Base-by-base conservation (phyloP, 495 filamentous ascomycete genomes). In the Neurospora sp. region DNA sequence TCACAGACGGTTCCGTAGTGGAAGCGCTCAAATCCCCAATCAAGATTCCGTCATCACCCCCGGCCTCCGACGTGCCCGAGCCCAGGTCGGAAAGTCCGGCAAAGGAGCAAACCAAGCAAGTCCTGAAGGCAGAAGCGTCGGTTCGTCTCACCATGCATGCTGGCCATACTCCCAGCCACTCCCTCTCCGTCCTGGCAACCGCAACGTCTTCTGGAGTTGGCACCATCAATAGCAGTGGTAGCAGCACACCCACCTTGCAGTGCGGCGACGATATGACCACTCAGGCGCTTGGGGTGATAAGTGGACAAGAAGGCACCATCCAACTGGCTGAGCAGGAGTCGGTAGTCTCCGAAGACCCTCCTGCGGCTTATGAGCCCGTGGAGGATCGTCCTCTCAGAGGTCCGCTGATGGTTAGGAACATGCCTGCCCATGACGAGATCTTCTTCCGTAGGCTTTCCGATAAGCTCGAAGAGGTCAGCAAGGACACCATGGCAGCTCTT, bases 111-210 rank as follows among this genome's bases (percentile, higher is more conserved):
- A 84, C 82, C 7, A 76, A 83, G 71, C 80, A 83, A 72, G 79
- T 83, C 17, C 76, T 86, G 70, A 76, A 77, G 24, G 82, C 83
- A n/a, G 74, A 79, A 4, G 85, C 82, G 71, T 76, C 78, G 24
- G 78, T 77, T 39, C 80, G 85, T 40, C 83, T 85, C 21, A 86
- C 78, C 1, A 86, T 86, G 83, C 83, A 86, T 66, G 85, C 85
- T 11, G 85, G 85, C 34, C 83, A 86, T 70, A 86, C 84, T 1
- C 85, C 85, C 19, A 85, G 79, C 48, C 85, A 85, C 70, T 85
- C 84, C 5, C 79, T 85, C 62, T 85, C 83, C 15, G 72, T 82
- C 4, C 34, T 85, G 9, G 79, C 83, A 7, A 84, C 84, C 5
- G 78, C 79, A 7, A 71, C 80, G 0, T 81, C 80, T 34, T 82